Conservation (phyloP, 2,329 filamentous ascomycete genomes). For the Tolypocladium ophioglossoides region DNA sequence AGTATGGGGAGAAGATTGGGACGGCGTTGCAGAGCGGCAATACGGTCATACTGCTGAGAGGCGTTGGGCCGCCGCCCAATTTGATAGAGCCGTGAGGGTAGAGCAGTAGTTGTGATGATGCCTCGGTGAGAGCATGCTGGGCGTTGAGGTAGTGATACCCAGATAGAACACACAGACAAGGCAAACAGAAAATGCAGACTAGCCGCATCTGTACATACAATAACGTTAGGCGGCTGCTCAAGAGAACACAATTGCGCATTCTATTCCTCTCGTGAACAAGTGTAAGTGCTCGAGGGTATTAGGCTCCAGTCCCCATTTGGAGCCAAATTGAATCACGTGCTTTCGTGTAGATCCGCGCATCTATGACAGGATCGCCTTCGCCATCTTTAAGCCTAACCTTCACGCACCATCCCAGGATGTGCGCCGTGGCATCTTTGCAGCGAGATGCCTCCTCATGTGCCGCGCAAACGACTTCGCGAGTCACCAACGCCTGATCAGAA, state of each 20-base stretch:
- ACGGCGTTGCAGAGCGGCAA: constrained; percentile 67
- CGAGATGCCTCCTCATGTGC: constrained; percentile 56
- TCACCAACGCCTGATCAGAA: constrained; percentile 18
- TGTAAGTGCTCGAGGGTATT: too few relatives aligned
- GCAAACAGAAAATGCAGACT: background rate
- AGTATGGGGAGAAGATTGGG: constrained; percentile 81
- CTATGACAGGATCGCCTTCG: constrained; percentile 14
- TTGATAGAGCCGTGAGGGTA: constrained; percentile 41
- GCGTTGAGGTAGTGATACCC: background rate
- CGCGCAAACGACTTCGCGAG: constrained; percentile 53
- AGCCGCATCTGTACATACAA: too few relatives aligned
- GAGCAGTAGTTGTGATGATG: background rate
- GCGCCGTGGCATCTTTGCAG: background rate
- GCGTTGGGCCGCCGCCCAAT: constrained; percentile 70
- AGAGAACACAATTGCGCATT: background rate
- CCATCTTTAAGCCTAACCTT: too few relatives aligned
- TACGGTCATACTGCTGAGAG: constrained; percentile 78
- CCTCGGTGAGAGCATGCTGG: background rate
- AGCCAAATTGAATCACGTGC: constrained; percentile 12
- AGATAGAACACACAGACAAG: background rate
- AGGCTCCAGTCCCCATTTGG: too few relatives aligned
- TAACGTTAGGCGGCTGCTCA: too few relatives aligned
- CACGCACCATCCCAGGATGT: constrained; percentile 5
- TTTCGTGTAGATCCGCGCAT: constrained; percentile 16
- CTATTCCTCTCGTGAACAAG: too few relatives aligned